Conservation (phyloP, 2,329 filamentous ascomycete genomes). For the Helotiales sp. region DNA sequence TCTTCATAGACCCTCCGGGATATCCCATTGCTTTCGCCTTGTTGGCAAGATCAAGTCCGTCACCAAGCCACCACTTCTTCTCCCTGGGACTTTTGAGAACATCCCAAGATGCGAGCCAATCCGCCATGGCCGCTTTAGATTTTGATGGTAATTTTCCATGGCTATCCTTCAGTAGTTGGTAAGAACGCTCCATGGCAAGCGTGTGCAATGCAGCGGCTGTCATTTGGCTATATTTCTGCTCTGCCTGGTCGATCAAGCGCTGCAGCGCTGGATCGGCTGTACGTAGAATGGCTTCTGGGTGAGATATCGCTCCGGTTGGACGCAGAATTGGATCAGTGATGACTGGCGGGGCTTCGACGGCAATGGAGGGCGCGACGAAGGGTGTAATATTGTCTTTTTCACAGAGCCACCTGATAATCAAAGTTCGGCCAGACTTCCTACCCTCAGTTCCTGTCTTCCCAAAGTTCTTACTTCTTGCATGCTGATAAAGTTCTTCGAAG, state of each 20-base stretch:
- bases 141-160: slow-evolving; percentile 15
- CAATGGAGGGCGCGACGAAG: slow-evolving; percentile 9
- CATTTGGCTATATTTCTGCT: slow-evolving; percentile 8
- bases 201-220: slow-evolving; percentile 3
- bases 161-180: slow-evolving; percentile 19
- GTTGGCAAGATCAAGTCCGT: slow-evolving; percentile 21
- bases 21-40: slow-evolving; percentile 22
- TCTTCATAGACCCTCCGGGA: slow-evolving; percentile 12
- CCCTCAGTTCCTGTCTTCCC: slow-evolving; percentile 12
- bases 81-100: slow-evolving; percentile 19
- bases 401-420: slow-evolving; percentile 20
- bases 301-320: slow-evolving; percentile 14
- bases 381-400: slow-evolving; percentile 15
- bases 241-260: slow-evolving; percentile 4
- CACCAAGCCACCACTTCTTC: slow-evolving; percentile 22
- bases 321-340: not conserved
- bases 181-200: slow-evolving; percentile 18
- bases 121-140: slow-evolving; percentile 5
- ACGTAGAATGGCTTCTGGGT: slow-evolving; percentile 16
- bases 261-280: slow-evolving; percentile 15
- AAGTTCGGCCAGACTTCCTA: slow-evolving; percentile 16
- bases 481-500: slow-evolving; percentile 18
- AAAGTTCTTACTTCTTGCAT: slow-evolving; percentile 11
- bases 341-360: slow-evolving; percentile 1
- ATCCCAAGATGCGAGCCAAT: slow-evolving; percentile 20